A percentile compares a stretch with the other conserved stretches of the same genome.
These are phyloP conservation scores for Penicillium sp. DNA, from an alignment of 2,329 filamentous ascomycete species.

Conservation along the genomic window DNA sequence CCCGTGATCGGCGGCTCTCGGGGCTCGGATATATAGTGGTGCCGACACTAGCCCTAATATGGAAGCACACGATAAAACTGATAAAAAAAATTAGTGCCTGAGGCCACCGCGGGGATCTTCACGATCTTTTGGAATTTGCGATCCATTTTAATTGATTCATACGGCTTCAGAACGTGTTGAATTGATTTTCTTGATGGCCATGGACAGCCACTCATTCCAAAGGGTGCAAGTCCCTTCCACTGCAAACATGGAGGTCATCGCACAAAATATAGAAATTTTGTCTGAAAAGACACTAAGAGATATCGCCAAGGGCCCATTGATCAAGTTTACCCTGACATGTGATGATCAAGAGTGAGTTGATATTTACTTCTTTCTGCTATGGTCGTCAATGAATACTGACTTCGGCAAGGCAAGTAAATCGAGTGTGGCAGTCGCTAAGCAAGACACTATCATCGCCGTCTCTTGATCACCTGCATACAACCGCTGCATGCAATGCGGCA, in stretches of 20 bases:
- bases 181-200: conserved; percentile 12
- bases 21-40: conserved; percentile 14
- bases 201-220: conserved; percentile 22
- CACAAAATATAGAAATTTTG: conserved; percentile 36
- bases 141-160: conserved; percentile 1
- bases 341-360: conserved; percentile 34
- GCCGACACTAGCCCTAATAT: conserved; percentile 28
- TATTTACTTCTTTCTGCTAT: neutral
- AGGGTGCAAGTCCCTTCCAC: conserved; percentile 11
- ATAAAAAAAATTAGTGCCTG: conserved; percentile 21
- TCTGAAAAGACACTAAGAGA: conserved; percentile 34
- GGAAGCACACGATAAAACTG: conserved; percentile 19
- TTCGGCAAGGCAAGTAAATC: conserved; percentile 30
- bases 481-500: conserved; percentile 46
- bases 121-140: conserved; percentile 11
- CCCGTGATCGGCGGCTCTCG: conserved; percentile 31
- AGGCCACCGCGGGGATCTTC: conserved; percentile 29
- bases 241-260: conserved; percentile 33
- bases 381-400: conserved; percentile 1
- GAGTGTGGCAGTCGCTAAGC: conserved; percentile 42
- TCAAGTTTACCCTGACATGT: conserved; percentile 32
- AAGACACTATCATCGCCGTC: conserved; percentile 42
- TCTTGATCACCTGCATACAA: conserved; percentile 41
- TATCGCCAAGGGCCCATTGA: conserved; percentile 38
- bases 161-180: conserved; percentile 7